Base-by-base conservation (phyloP, 1,284 basidiomycete genomes). In the Microbotryum violaceum region DNA sequence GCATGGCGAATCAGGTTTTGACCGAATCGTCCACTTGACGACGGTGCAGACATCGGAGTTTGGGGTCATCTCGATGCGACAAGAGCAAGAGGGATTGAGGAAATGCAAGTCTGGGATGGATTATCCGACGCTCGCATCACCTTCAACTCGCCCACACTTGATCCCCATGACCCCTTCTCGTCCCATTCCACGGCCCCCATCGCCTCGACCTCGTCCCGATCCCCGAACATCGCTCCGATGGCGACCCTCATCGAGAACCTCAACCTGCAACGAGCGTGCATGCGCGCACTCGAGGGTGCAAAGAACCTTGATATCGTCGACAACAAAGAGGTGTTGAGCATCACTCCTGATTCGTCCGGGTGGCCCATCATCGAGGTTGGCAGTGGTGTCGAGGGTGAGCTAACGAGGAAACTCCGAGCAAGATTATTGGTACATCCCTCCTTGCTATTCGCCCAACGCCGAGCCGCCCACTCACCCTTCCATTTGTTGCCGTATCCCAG, bases 21-120 rank as follows among this genome's bases (percentile, higher is more conserved):
- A 12, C 42, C 1, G 12, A 4, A 18, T 49, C 33, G 18, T 27
- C 27, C 27, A 5, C 18, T 9, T 31, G 2, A 21, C 29, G 10
- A 29, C 59, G n/a, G 12, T 14, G 23, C 61, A 94, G 92, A 80
- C 54, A 87, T 85, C 70, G 88, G 87, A n/a, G 85, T 83, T 23
- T 96, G 91, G 91, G 72, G 80, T 23, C 77, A 87, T 74, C 82
- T 96, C n/a, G 86, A 90, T 20, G 72, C 77, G n/a, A 71, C 75
- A 18, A 81, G 91, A 25, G 88, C 87, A 4, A 81, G 82, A 56
- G 82, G 84, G 0, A 79, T 97, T 21, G 83, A 89, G 70, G 85
- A 89, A 68, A 91, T 97, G 84, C 85, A 92, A 64, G 85, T 94
- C 25, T 97, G 91, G 91, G 89, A 92, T 71, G 89, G 90, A 1